Conservation (phyloP, 441 rosid species). For the Erysimum cheiri region DNA sequence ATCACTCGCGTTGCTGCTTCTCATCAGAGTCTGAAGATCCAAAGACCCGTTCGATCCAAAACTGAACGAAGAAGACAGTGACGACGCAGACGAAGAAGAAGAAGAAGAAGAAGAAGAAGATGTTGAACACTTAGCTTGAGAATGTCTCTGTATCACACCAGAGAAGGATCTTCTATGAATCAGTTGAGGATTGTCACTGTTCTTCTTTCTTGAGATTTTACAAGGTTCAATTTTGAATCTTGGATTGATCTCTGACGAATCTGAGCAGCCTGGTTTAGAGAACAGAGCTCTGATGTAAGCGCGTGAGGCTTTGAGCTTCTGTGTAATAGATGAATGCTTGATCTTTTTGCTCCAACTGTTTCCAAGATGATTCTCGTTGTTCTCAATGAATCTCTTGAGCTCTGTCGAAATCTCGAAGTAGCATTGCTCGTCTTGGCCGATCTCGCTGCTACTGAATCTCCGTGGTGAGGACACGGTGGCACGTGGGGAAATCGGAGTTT, state of each 20-base stretch:
- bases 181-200: slow-evolving; percentile 35
- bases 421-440: slow-evolving; percentile 55
- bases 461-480: slow-evolving; percentile 55
- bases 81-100: slow-evolving; percentile 53
- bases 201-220: slow-evolving; percentile 45
- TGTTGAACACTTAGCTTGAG: slow-evolving; percentile 51
- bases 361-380: slow-evolving; percentile 42
- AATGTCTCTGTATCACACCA: slow-evolving; percentile 69
- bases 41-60: slow-evolving; percentile 57
- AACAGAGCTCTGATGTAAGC: slow-evolving; percentile 69
- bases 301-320: slow-evolving; percentile 75
- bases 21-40: slow-evolving; percentile 64
- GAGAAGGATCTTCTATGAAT: slow-evolving; percentile 80
- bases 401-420: slow-evolving; percentile 71
- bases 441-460: slow-evolving; percentile 56
- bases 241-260: slow-evolving; percentile 42
- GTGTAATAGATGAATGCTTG: slow-evolving; percentile 56
- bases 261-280: slow-evolving; percentile 59
- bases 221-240: slow-evolving; percentile 29
- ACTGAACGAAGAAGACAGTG: slow-evolving; percentile 70
- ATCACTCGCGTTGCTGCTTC: slow-evolving; percentile 70
- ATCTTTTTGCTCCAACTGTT: slow-evolving; percentile 64
- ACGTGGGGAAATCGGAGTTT: slow-evolving; percentile 40
- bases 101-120: slow-evolving; percentile 55
- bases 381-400: slow-evolving; percentile 42